These are phyloP conservation scores for Lineolata rhizophorae DNA, from an alignment of 495 filamentous ascomycete species.

Conservation along the genomic window DNA sequence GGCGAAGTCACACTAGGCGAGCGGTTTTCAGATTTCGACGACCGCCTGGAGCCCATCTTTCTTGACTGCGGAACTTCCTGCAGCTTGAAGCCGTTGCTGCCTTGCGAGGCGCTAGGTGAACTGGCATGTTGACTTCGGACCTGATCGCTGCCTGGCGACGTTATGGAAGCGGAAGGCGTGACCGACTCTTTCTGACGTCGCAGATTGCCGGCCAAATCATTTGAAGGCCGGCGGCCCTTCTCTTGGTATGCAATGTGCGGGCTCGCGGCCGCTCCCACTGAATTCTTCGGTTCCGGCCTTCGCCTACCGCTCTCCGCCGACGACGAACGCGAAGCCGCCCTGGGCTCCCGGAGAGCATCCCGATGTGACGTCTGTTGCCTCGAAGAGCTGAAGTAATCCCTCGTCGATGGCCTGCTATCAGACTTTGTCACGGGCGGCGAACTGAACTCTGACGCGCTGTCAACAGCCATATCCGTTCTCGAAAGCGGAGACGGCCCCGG, in stretches of 20 bases:
- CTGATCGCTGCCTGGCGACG: no score
- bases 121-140: constrained; percentile 12
- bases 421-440: no score
- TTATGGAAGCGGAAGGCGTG: no score
- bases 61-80: constrained; percentile 54
- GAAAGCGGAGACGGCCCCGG: constrained; percentile 29
- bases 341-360: constrained; percentile 16
- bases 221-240: constrained; percentile 40
- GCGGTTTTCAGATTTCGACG: constrained; percentile 25
- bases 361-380: constrained; percentile 10
- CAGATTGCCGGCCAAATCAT: constrained; percentile 17
- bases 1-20: no score
- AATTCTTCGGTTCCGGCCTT: constrained; percentile 17
- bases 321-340: constrained; percentile 29
- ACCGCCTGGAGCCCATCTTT: constrained; percentile 36
- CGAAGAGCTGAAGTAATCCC: no score
- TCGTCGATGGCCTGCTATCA: no score
- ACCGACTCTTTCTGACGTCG: constrained; percentile 25
- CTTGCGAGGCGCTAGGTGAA: constrained; percentile 10
- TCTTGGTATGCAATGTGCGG: constrained; percentile 88
- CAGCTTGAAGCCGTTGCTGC: constrained; percentile 41
- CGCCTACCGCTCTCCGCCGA: constrained; percentile 21
- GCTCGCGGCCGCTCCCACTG: constrained; percentile 35
- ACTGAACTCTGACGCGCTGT: constrained; percentile 4
- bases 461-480: background rate